Evolutionary conservation across 495 filamentous ascomycete genomes (phyloP).

Genomic region (Letharia lupina): DNA sequence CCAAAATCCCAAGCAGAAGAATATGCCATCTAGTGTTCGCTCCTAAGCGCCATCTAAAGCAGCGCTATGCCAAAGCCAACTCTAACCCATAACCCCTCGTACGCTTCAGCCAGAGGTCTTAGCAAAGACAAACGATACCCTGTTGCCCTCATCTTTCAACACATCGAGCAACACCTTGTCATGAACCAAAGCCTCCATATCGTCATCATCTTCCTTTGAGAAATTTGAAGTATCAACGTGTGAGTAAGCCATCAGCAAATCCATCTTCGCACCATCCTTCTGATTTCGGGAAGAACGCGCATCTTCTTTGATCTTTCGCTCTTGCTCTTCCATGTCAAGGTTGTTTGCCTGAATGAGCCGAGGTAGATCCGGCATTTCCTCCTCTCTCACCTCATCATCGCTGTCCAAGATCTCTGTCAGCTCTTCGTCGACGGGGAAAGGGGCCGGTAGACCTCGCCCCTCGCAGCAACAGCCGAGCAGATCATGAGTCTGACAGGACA

Average conservation of each 20-base stretch:
- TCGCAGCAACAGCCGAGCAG: constrained; percentile 58
- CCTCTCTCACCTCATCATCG: constrained; percentile 30
- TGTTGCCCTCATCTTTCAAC: constrained; percentile 51
- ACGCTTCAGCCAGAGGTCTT: constrained; percentile 36
- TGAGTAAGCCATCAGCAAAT: constrained; percentile 56
- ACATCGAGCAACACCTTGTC: constrained; percentile 56
- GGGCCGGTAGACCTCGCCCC: constrained; percentile 42
- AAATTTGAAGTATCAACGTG: constrained; percentile 52
- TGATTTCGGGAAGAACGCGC: constrained; percentile 12
- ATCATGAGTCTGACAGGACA: constrained; percentile 59
- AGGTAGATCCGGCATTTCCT: constrained; percentile 36
- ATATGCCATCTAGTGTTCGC: background rate
- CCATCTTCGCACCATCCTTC: constrained; percentile 40
- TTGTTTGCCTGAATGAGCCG: constrained; percentile 49
- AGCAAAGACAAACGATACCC: constrained; percentile 59
- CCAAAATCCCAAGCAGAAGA: background rate
- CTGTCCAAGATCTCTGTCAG: constrained; percentile 30
- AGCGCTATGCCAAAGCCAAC: background rate
- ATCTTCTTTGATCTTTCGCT: constrained; percentile 36
- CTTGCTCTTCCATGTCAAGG: constrained; percentile 54
- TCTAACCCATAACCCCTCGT: background rate
- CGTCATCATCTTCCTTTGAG: constrained; percentile 28
- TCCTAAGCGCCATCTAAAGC: background rate
- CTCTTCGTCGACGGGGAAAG: constrained; percentile 19
- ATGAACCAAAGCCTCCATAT: constrained; percentile 40